These are phyloP conservation scores for Sporopachydermia lactativora DNA, from an alignment of 805 yeast genomes.

Conservation along the genomic window DNA sequence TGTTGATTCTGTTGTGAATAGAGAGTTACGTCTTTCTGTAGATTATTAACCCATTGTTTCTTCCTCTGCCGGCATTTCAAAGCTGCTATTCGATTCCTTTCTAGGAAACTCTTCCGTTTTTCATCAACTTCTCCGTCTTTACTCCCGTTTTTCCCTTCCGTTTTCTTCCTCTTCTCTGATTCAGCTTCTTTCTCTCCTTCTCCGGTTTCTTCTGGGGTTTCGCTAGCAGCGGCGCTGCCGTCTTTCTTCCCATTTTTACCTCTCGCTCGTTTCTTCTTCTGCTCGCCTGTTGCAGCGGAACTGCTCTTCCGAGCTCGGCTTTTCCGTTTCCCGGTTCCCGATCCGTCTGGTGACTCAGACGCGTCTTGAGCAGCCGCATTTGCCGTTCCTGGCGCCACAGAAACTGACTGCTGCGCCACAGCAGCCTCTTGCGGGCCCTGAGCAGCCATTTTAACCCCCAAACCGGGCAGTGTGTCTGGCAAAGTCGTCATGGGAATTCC, in stretches of 20 bases:
- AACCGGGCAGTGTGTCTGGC: not conserved
- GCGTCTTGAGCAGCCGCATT: not conserved
- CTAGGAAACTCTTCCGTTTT: constrained; percentile 65
- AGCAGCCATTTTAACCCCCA: not conserved
- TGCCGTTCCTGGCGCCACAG: not conserved
- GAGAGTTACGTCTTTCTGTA: constrained; percentile 66
- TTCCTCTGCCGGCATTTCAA: constrained; percentile 90
- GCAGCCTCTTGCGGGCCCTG: not conserved
- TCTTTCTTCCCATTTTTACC: too few species aligned
- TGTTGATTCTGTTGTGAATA: constrained; percentile 60
- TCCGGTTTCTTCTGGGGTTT: not conserved
- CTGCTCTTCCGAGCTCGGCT: constrained; percentile 1
- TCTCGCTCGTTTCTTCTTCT: not conserved
- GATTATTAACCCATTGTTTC: constrained; percentile 71
- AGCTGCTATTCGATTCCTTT: constrained; percentile 90
- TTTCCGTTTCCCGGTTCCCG: not conserved
- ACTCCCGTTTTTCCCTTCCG: constrained; percentile 25
- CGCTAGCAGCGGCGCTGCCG: constrained; percentile 1
- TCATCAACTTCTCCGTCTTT: constrained; percentile 52
- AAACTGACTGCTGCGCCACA: not conserved
- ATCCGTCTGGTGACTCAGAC: not conserved
- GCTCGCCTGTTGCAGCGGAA: not conserved
- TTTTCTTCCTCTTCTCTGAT: constrained; percentile 10
- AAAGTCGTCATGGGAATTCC: not conserved
- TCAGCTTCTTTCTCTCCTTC: constrained; percentile 3